Conservation (phyloP, 148 eudicot species). For the Pouteria glomerata region DNA sequence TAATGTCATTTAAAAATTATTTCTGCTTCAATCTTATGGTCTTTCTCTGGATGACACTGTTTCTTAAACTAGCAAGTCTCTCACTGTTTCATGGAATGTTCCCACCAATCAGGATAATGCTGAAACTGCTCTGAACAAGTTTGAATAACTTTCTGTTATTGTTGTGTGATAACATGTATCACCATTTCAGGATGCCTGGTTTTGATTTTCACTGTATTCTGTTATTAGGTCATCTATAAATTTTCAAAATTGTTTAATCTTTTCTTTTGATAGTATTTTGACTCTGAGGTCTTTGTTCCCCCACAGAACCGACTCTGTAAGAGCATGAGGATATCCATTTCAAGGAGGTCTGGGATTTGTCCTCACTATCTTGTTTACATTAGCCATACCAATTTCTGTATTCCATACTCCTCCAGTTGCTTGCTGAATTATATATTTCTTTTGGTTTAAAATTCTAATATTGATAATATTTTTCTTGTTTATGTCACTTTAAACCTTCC, state of each 20-base stretch:
- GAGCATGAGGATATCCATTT: slow-evolving; percentile 96
- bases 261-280: not conserved
- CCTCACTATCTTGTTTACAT: slow-evolving; percentile 5
- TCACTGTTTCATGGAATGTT: not conserved
- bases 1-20: not conserved
- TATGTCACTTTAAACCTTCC: slow-evolving; percentile 7
- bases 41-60: not conserved
- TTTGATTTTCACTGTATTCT: not conserved
- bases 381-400: not conserved
- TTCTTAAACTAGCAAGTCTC: not conserved
- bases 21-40: not conserved
- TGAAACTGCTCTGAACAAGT: not conserved
- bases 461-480: not conserved
- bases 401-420: not conserved
- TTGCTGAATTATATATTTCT: not conserved
- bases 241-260: not conserved
- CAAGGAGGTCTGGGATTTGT: slow-evolving; percentile 67
- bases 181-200: too few relatives aligned
- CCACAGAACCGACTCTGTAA: slow-evolving; percentile 79
- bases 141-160: not conserved
- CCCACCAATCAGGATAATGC: not conserved
- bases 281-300: slow-evolving; percentile 10
- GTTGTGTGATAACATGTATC: not conserved
- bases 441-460: not conserved
- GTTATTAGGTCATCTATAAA: not conserved